Evolutionary conservation across 1,284 basidiomycete species (phyloP), one percentile per base, ranked within the genome.

Genomic region (Tausonia pullulans): DNA sequence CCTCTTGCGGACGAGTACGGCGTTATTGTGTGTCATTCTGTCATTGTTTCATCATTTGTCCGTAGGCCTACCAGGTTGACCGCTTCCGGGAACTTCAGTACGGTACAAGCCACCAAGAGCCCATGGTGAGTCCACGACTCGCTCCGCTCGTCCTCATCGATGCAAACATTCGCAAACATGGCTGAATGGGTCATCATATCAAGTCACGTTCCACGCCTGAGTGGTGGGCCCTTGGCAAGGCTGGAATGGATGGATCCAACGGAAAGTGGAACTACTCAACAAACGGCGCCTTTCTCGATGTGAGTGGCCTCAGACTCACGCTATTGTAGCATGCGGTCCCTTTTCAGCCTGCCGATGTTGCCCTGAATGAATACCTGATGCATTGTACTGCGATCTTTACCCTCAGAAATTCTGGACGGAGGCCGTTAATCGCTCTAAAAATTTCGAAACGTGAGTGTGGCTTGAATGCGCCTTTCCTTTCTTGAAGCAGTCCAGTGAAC

Each of bases 21-120:
- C 39, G 79, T 87, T 60, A 84, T 84, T 40, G 87, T 87, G 83
- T 72, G 84, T 81, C 44, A 8, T 8, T 87, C 82, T 72, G 84
- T 81, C 44, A 8, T 8, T 13, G 45, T 2, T 50, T 13, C 4
- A 41, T 5, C 5, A 11, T 43, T 40, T 45, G 1, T 27, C 27
- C 27, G 27, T 27, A 27, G 27, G 27, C 27, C 27, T 27, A 27
- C 27, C 56, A 7, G 14, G 57, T 44, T 9, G 6, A 11, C 27
- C 48, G 10, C 13, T 51, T 44, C 49, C 11, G 27, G 27, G 27
- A 27, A 27, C 27, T 27, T 27, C 64, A 49, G 60, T 13, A 84
- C 82, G 55, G 62, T 3, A 67, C 66, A 43, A 58, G 57, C 71
- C 83, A 85, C 69, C 75, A 77, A 64, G 76, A 77, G 65, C 75